These are phyloP conservation scores for Coniella vitis DNA, from an alignment of 2,329 filamentous ascomycete species.

Conservation along the genomic window DNA sequence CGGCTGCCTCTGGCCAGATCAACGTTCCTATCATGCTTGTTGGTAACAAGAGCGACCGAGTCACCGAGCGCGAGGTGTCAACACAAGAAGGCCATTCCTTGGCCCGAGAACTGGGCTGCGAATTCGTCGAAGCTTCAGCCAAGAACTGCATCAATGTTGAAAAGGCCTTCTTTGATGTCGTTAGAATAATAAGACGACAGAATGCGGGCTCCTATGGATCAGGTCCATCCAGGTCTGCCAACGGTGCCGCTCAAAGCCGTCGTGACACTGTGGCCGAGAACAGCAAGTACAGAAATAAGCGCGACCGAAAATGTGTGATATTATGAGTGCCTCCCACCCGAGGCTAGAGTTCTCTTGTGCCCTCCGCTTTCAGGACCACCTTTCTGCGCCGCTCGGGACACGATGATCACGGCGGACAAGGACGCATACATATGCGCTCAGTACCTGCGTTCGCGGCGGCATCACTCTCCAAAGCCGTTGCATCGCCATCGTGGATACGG, in stretches of 20 bases:
- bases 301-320: slow-evolving; percentile 34
- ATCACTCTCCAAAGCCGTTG: no score
- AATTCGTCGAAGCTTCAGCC: slow-evolving; percentile 93
- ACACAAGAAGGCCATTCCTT: slow-evolving; percentile 92
- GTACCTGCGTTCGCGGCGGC: no score
- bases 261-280: slow-evolving; percentile 22
- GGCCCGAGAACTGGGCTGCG: slow-evolving; percentile 86
- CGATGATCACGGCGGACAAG: no score
- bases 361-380: neutral
- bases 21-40: slow-evolving; percentile 95
- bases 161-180: slow-evolving; percentile 97
- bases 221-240: slow-evolving; percentile 25
- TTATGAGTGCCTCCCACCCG: slow-evolving; percentile 26
- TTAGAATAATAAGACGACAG: slow-evolving; percentile 80
- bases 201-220: slow-evolving; percentile 49
- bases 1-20: slow-evolving; percentile 50
- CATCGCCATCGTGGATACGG: no score
- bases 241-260: slow-evolving; percentile 22
- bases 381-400: neutral
- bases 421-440: no score
- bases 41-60: slow-evolving; percentile 95
- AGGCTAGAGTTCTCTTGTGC: neutral
- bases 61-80: slow-evolving; percentile 91
- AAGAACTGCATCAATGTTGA: slow-evolving; percentile 99
- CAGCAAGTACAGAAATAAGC: slow-evolving; percentile 23